Conservation (phyloP, 257 asterid species). For the Nicotiana otophora region DNA sequence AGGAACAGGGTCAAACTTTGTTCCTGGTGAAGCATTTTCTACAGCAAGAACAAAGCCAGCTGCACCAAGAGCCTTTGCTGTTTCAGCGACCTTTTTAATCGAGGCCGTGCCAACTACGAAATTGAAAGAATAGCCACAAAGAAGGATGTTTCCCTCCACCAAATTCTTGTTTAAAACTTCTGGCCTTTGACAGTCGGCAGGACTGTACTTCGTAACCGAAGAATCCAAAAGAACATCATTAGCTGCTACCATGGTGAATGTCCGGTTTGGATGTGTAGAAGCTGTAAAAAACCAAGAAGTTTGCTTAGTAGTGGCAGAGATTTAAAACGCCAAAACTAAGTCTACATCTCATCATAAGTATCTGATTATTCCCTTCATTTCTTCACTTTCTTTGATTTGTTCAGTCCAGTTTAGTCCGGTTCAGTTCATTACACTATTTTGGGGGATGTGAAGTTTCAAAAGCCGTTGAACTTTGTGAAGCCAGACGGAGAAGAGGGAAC, state of each 20-base stretch:
- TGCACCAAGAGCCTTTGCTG: slow-evolving; percentile 91
- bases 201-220: slow-evolving; percentile 52
- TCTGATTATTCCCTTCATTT: background rate
- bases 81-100: slow-evolving; percentile 67
- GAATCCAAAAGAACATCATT: slow-evolving; percentile 85
- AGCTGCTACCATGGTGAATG: slow-evolving; percentile 88
- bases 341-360: background rate
- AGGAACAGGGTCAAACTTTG: slow-evolving; percentile 92
- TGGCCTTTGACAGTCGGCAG: slow-evolving; percentile 92
- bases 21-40: slow-evolving; percentile 88
- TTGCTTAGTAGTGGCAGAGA: slow-evolving; percentile 15
- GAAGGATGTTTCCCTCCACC: slow-evolving; percentile 91
- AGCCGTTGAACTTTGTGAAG: background rate
- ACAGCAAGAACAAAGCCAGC: slow-evolving; percentile 95
- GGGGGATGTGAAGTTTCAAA: background rate
- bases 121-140: slow-evolving; percentile 94
- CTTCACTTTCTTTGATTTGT: background rate
- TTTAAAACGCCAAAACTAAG: background rate
- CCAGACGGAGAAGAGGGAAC: background rate
- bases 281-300: slow-evolving; percentile 48
- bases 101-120: slow-evolving; percentile 86
- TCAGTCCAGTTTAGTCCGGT: background rate
- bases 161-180: slow-evolving; percentile 77
- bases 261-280: slow-evolving; percentile 71
- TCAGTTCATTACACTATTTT: background rate